Base-by-base conservation (phyloP, 805 yeast genomes). In the Huiozyma sinensis region DNA sequence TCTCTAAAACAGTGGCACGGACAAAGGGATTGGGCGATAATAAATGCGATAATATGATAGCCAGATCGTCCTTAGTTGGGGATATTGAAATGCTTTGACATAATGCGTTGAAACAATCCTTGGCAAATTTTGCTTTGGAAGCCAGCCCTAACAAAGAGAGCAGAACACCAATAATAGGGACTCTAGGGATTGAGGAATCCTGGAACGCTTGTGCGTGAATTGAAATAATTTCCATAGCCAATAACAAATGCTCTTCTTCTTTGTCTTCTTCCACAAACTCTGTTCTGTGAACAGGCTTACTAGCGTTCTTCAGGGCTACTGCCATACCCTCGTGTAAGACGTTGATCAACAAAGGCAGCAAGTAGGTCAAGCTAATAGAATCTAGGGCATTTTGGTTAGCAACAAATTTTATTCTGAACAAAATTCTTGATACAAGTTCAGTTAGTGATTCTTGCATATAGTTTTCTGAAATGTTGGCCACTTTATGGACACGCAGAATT, bases 181-280 rank as follows among this genome's bases (percentile, higher is more conserved):
- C 65, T 57, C 97, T 76, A 13, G 95, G 94, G 45, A 85, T 77
- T 1, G 75, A 61, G 0, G 71, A 70, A 55, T 81, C 80, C 50
- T 73, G 77, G 57, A 92, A 82, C 10, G 70, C 72, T 50, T 79
- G 88, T 24, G 81, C 73, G 54, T 83, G 89, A 2, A 73, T 72
- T 36, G 79, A 70, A 44, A 90, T 68, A 36, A 88, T 78, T 55
- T 85, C 94, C 53, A 89, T 63, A 0, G 90, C 83, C 45, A 90
- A 66, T 41, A 83, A 62, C 41, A 88, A 67, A 53, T 85, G 90
- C 58, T 88, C 97, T 61, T 89, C 96, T 57, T 83, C 88, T n/a
- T 79, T 79, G 52, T 80, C 86, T 59, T 85, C 95, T 44, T 86
- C 90, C 30, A 74, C 74, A 58, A 81, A 83, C 53, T 85, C 94